Evolutionary conservation across 2,329 filamentous ascomycete species (phyloP), one percentile per base, ranked within the genome.

Genomic region (Pestalotiopsis fici): DNA sequence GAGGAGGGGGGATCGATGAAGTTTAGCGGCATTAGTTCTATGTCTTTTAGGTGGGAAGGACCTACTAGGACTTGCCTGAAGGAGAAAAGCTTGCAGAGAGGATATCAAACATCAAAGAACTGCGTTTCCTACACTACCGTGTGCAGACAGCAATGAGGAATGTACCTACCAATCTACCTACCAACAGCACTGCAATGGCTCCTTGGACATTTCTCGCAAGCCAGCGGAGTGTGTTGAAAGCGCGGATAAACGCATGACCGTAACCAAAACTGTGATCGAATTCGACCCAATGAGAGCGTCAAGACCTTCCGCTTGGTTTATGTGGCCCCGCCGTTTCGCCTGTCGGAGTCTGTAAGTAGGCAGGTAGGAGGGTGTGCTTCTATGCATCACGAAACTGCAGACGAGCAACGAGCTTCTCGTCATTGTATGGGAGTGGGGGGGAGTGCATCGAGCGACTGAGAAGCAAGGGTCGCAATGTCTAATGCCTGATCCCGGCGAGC

Each of bases 161-260:
- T 18, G 43, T 50, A n/a, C 21, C 43, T n/a, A 35, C 72, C 78
- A 73, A 84, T 76, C 77, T 76, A 80, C 78, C 74, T 78, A 50
- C 9, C 43, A 50, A n/a, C n/a, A n/a, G n/a, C n/a, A n/a, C n/a
- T n/a, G n/a, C n/a, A n/a, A n/a, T n/a, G n/a, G n/a, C n/a, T n/a
- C n/a, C n/a, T n/a, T n/a, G n/a, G n/a, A n/a, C n/a, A n/a, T n/a
- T n/a, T 50, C 76, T 83, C 79, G 78, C 81, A 79, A 80, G 79
- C 77, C 78, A 76, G 79, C 75, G 76, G 31, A 35, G 31, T 11
- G 31, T 11, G 31, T 80, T 75, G 77, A 81, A 77, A 80, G 78
- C 77, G 80, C 82, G 83, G 82, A 81, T 81, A 80, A 83, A 82
- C 80, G 83, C 83, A 85, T 85, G 82, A 81, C 82, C 80, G 83